These are phyloP conservation scores for Neonectria ditissima DNA, from an alignment of 2,329 filamentous ascomycete genomes.

Conservation along the genomic window DNA sequence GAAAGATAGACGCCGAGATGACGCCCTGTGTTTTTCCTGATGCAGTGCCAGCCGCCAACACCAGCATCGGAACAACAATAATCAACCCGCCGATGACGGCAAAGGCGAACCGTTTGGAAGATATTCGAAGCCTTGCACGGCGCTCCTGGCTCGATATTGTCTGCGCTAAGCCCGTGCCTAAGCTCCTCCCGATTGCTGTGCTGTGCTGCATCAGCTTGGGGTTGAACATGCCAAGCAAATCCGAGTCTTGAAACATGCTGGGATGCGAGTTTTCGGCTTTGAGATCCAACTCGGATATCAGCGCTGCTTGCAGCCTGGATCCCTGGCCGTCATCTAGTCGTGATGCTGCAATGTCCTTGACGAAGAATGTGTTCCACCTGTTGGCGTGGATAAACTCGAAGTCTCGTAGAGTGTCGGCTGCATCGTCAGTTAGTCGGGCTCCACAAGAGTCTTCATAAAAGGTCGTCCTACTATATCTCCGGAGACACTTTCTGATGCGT, in stretches of 20 bases:
- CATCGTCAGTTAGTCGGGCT: neutral
- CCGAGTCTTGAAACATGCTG: constrained; percentile 9
- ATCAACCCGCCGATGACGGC: no score
- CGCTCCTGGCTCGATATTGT: neutral
- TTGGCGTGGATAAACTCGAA: constrained; percentile 11
- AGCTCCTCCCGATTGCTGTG: neutral
- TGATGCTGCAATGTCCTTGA: constrained; percentile 7
- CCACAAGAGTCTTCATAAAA: no score
- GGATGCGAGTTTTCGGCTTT: neutral
- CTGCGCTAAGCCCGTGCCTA: constrained; percentile 1
- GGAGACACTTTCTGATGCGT: no score
- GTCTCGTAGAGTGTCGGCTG: constrained; percentile 3
- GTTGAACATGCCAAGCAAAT: neutral
- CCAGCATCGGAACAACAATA: neutral
- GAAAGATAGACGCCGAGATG: constrained; percentile 6
- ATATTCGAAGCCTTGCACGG: neutral
- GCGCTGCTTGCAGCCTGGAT: neutral
- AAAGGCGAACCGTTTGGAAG: neutral
- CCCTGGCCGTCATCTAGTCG: neutral
- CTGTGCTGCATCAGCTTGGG: constrained; percentile 11
- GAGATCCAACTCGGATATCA: constrained; percentile 6
- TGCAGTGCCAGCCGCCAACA: neutral
- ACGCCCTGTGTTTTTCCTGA: neutral
- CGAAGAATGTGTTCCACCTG: constrained; percentile 9
- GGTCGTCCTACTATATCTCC: no score